Conservation (phyloP, 2,329 filamentous ascomycete genomes). For the Coniochaeta pulveracea region DNA sequence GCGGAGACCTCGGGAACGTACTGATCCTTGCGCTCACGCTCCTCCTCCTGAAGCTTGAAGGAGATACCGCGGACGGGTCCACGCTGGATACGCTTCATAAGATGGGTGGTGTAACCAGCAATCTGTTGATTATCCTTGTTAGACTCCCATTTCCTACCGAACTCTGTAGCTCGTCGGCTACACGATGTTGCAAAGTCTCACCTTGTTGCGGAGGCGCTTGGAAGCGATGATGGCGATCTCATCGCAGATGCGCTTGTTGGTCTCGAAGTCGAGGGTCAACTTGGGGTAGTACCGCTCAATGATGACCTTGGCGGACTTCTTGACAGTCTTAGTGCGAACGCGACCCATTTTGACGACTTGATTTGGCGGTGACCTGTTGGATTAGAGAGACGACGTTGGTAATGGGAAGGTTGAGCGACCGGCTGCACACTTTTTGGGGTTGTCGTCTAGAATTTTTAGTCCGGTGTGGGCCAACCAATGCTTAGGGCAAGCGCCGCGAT, state of each 20-base stretch:
- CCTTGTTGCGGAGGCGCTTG: slow-evolving; percentile 99
- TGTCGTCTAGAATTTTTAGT: slow-evolving; percentile 6
- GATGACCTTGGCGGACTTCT: slow-evolving; percentile 94
- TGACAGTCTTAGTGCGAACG: slow-evolving; percentile 60
- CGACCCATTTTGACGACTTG: slow-evolving; percentile 56
- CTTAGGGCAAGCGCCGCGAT: too few relatives aligned
- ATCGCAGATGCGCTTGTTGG: slow-evolving; percentile 99
- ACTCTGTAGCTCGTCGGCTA: too few relatives aligned
- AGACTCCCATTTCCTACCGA: slow-evolving; percentile 3
- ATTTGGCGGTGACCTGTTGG: slow-evolving; percentile 22
- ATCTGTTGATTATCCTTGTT: slow-evolving; percentile 43
- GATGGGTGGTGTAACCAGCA: slow-evolving; percentile 94
- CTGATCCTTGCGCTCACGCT: slow-evolving; percentile 99
- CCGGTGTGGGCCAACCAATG: too few relatives aligned
- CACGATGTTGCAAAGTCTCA: slow-evolving; percentile 30
- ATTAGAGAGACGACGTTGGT: slow-evolving; percentile 13
- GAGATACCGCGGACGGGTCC: slow-evolving; percentile 99
- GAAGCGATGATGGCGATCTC: slow-evolving; percentile 99
- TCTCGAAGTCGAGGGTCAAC: slow-evolving; percentile 97
- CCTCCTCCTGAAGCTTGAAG: slow-evolving; percentile 99
- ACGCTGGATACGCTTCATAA: slow-evolving; percentile 99
- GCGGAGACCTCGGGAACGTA: slow-evolving; percentile 98
- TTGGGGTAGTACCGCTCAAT: slow-evolving; percentile 98
- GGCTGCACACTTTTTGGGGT: slow-evolving; percentile 10
- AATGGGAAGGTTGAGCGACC: slow-evolving; percentile 5